These are phyloP conservation scores for Myxozyma sirexii DNA, from an alignment of 805 yeast genomes.

Conservation along the genomic window DNA sequence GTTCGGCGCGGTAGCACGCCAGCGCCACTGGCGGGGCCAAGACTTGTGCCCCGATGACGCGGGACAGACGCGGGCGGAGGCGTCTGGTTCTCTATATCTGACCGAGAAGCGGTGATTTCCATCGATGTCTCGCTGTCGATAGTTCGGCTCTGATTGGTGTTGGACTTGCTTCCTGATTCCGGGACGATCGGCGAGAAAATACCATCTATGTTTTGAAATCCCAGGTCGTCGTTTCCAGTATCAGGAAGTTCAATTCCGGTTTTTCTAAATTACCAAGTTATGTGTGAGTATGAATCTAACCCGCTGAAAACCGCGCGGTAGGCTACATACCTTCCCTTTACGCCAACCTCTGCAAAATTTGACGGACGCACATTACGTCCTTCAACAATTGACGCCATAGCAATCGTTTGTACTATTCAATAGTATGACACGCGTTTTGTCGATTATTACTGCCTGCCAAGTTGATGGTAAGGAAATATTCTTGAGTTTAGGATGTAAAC, in stretches of 20 bases:
- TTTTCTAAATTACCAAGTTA: constrained; percentile 15
- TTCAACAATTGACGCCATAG: background rate
- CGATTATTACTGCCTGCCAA: background rate
- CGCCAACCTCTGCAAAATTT: constrained; percentile 29
- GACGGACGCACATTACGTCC: constrained; percentile 24
- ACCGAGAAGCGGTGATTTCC: constrained; percentile 24
- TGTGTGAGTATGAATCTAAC: background rate
- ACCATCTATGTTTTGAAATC: constrained; percentile 36
- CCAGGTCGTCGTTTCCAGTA: constrained; percentile 35
- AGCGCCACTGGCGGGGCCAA: background rate
- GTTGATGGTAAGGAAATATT: too few species aligned
- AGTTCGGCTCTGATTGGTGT: constrained; percentile 14
- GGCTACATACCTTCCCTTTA: constrained; percentile 28
- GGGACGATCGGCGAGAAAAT: constrained; percentile 32
- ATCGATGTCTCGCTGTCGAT: constrained; percentile 22
- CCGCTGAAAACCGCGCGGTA: too few species aligned
- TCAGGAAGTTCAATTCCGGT: constrained; percentile 36
- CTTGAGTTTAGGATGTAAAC: background rate
- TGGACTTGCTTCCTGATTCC: background rate
- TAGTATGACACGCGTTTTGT: background rate
- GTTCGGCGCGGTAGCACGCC: constrained; percentile 27
- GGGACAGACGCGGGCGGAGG: background rate
- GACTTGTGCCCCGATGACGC: background rate
- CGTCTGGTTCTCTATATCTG: background rate
- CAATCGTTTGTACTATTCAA: background rate